Evolutionary conservation across 768 basidiomycete species (phyloP).

Genomic region (Boletellus ananiceps): DNA sequence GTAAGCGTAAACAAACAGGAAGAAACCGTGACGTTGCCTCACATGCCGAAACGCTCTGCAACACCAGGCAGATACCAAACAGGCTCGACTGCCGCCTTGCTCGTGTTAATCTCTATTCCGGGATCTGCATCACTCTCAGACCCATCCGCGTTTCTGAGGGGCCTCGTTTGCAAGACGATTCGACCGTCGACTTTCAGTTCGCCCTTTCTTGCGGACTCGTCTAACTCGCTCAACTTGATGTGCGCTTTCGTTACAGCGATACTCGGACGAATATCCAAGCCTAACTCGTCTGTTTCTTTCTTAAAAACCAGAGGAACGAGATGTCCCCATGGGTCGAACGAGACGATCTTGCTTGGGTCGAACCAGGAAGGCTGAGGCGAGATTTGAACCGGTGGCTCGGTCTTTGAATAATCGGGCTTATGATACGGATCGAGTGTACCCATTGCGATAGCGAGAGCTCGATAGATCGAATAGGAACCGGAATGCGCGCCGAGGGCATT

Average conservation of each 20-base stretch:
- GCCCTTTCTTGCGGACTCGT: conserved; percentile 72
- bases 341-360: conserved; percentile 76
- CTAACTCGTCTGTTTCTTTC: conserved; percentile 53
- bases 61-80: conserved; percentile 96
- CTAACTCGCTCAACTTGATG: conserved; percentile 91
- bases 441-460: conserved; percentile 89
- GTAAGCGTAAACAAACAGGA: background rate
- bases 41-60: conserved; percentile 92
- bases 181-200: conserved; percentile 76
- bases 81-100: conserved; percentile 93
- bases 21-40: conserved; percentile 26
- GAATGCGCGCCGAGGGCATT: conserved; percentile 94
- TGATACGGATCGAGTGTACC: conserved; percentile 73
- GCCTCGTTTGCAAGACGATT: conserved; percentile 67
- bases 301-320: conserved; percentile 71
- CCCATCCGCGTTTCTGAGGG: conserved; percentile 61
- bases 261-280: conserved; percentile 84
- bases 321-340: conserved; percentile 93
- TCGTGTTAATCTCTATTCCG: conserved; percentile 84
- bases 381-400: conserved; percentile 80
- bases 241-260: conserved; percentile 92
- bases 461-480: conserved; percentile 92
- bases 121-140: conserved; percentile 50
- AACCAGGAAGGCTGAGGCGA: conserved; percentile 76
- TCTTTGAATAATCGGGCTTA: conserved; percentile 77